These are phyloP conservation scores for Spergularia marina DNA, from an alignment of 148 eudicot genomes.

Conservation along the genomic window DNA sequence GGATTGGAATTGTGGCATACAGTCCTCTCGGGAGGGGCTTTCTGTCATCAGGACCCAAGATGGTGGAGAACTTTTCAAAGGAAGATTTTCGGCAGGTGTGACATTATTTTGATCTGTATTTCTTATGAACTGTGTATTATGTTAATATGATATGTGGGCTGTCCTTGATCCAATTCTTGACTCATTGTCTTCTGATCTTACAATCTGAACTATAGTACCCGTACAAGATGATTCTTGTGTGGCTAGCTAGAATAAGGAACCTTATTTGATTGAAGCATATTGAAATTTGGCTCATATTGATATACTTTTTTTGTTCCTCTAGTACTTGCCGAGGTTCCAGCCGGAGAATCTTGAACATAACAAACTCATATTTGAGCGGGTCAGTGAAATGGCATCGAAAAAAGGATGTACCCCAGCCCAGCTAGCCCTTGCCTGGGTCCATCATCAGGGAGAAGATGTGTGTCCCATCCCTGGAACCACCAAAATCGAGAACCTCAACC, in stretches of 20 bases:
- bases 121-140: neutral
- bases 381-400: constrained; percentile 31
- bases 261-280: too few relatives aligned
- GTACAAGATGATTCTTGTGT: too few relatives aligned
- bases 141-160: too few relatives aligned
- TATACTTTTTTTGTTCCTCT: neutral
- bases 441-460: constrained; percentile 41
- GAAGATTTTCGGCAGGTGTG: constrained; percentile 33
- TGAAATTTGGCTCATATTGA: neutral
- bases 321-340: constrained; percentile 38
- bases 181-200: too few relatives aligned
- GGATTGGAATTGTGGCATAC: constrained; percentile 41
- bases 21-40: constrained; percentile 43
- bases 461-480: constrained; percentile 49
- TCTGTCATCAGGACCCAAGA: constrained; percentile 32
- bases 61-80: constrained; percentile 25
- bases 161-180: too few relatives aligned
- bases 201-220: too few relatives aligned
- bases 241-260: too few relatives aligned
- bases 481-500: constrained; percentile 40
- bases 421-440: constrained; percentile 49
- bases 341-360: constrained; percentile 43
- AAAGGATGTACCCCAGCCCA: constrained; percentile 47
- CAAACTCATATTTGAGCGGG: constrained; percentile 35
- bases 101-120: neutral